A percentile compares a stretch with the other conserved stretches of the same genome.
Evolutionary conservation across 2,329 filamentous ascomycete species (phyloP).

Genomic region (Claviceps cyperi): DNA sequence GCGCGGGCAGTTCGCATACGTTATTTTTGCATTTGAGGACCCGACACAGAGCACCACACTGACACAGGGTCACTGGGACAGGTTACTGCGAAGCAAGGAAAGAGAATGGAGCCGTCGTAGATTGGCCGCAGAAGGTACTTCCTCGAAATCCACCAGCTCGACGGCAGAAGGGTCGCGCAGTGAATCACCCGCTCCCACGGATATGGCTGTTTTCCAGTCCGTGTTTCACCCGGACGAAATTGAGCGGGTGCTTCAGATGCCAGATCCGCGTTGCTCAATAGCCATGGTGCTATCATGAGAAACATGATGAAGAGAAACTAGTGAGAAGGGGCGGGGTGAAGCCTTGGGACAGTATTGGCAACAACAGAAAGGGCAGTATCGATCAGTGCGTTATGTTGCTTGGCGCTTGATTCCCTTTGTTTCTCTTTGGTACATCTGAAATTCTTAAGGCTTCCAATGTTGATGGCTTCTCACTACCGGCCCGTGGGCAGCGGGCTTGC

Average conservation of each 20-base stretch:
- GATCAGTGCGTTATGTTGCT: no score
- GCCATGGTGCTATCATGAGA: constrained; percentile 32
- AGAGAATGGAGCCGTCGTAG: constrained; percentile 18
- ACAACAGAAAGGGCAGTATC: no score
- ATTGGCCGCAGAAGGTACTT: constrained; percentile 16
- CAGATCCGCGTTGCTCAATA: constrained; percentile 41
- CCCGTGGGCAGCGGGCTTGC: no score
- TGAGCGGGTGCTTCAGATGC: constrained; percentile 32
- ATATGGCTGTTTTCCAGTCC: constrained; percentile 38
- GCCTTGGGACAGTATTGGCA: no score
- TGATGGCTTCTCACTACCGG: no score
- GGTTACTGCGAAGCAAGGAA: constrained; percentile 37
- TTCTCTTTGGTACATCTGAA: no score
- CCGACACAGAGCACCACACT: constrained; percentile 35
- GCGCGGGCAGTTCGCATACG: constrained; percentile 43
- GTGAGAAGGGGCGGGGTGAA: neutral
- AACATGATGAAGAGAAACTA: neutral
- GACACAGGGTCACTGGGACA: constrained; percentile 35
- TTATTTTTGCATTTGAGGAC: constrained; percentile 52
- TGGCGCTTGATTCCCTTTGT: no score
- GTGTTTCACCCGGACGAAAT: constrained; percentile 38
- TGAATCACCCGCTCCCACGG: constrained; percentile 21
- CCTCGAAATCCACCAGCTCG: constrained; percentile 10
- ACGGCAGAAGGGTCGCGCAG: constrained; percentile 6
- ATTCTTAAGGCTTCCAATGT: no score